Base-by-base conservation (phyloP, 139 green algal genomes). In the Chlorella sp. region DNA sequence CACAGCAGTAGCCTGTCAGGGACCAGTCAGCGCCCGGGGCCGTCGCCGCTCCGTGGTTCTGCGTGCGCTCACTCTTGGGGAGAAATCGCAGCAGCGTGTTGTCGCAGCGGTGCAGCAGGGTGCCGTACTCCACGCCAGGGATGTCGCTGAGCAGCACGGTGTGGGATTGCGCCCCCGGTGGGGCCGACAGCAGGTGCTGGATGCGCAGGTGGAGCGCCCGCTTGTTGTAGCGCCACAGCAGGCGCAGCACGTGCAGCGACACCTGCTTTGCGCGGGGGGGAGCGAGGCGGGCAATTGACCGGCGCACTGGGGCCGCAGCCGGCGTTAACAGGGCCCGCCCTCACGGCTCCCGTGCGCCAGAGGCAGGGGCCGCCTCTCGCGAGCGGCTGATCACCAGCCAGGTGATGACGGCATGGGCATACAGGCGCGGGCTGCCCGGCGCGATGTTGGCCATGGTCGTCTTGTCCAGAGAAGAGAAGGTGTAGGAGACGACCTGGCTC, bases 121-220 rank as follows among this genome's bases (percentile, higher is more conserved):
- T 90, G 68, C 83, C 83, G 41, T 81, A 84, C 21, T 53, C 42
- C 0, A 90, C 9, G 2, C 75, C 87, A 1, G 87, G 87, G 15
- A 92, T 88, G 74, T 92, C 87, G 27, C 71, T 82, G 4, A 90
- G 51, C 65, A 92, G 76, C 43, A 92, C 84, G 0, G 74, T 87
- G 81, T 88, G 83, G 3, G 76, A 74, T 58, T 81, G 68, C 2
- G 74, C 79, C 17, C 86, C 86, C 1, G 71, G 77, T 1, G 83
- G 79, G 43, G 62, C 21, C 4, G 60, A 87, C 48, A 76, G 82
- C 29, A 94, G 79, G 74, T 85, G 90, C 59, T 77, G 65, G 11
- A 92, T 87, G 36, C 89, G 81, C 75, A 92, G 63, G 19, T 41
- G 71, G 51, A 87, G 69, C 8, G 79, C 82, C 77, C 89, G 74